Base-by-base conservation (phyloP, 495 filamentous ascomycete genomes). In the Hypoxylon lienhwacheense region DNA sequence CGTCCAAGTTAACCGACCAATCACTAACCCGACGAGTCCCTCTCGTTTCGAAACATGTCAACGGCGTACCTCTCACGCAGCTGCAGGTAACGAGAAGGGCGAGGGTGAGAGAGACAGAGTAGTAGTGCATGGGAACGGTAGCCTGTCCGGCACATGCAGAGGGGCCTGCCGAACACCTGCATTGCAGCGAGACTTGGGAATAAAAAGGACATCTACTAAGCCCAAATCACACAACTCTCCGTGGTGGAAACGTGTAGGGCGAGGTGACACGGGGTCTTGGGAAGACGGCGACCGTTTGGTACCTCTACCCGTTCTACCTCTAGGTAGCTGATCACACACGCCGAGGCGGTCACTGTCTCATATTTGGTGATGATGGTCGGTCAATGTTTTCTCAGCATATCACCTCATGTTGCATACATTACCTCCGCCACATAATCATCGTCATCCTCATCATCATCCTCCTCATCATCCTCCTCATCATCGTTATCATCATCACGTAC, bases 121-220 rank as follows among this genome's bases (percentile, higher is more conserved):
- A 54, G 56, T 39, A 31, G 17, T 44, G 50, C 45, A 49, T 60
- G 34, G 22, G 43, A 33, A 43, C 33, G 28, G 42, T 42, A 41
- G 47, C 51, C 47, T 35, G 19, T n/a, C 35, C n/a, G 40, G 45
- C 57, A 53, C 57, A 40, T 51, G 41, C 56, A 54, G 44, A 43
- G 22, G 28, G 5, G 17, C 12, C 10, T 55, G 41, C 33, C 51
- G 51, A 55, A 47, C 46, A 55, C 47, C 39, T 50, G 58, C 58
- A 61, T 61, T 55, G 57, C 57, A 55, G 46, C 34, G 42, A 33
- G 35, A 42, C 52, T 55, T 61, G n/a, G n/a, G n/a, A n/a, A n/a
- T n/a, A 55, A 7, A 29, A 45, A 47, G 16, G 11, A 19, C 33
- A 24, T 53, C n/a, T n/a, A n/a, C n/a, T 61, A 61, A 61, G 58